Evolutionary conservation across 495 filamentous ascomycete genomes (phyloP), one percentile per base, ranked within the genome.

Genomic region (Talaromyces borbonicus): DNA sequence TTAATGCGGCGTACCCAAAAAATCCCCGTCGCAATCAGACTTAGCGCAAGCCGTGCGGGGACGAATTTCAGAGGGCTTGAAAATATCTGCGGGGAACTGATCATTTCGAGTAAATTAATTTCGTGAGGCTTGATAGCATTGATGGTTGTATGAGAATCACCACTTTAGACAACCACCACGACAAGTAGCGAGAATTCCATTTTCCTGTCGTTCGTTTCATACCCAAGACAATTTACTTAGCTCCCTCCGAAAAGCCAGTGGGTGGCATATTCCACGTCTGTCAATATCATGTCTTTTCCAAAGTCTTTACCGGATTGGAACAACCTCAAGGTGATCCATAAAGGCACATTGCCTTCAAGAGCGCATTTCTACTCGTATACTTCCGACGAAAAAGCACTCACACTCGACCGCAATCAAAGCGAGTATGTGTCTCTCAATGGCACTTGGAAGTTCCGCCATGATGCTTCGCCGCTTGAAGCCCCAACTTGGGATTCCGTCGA

Each of bases 291-390:
- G 52, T 51, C 49, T 20, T 51, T 48, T 7, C 31, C 31, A 35
- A 18, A 5, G 18, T 41, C 32, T 32, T 14, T 47, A 11, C 73
- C 76, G 0, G 76, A 81, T 50, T 82, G 77, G 77, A 74, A 69
- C 55, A 79, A 80, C 53, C 66, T 77, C 38, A 52, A 68, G 20
- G 67, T 83, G 36, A 66, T 83, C 43, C 78, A 80, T 47, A 68
- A 67, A 31, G 80, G 79, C 48, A 78, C 73, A 1, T 57, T 82
- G 8, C 67, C 74, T 29, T 74, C 79, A n/a, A 69, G 79, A 7
- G 63, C 71, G 14, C 68, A 79, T 50, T 79, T 79, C 52, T 69
- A 70, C 46, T 48, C 71, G 7, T 75, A 77, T 46, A 29, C 18
- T 8, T 51, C 49, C 22, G 46, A 53, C 7, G n/a, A 35, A 16